Evolutionary conservation across 169 alveolate genomes (phyloP), one percentile per base, ranked within the genome.

Genomic region (Sarcocystis neurona): DNA sequence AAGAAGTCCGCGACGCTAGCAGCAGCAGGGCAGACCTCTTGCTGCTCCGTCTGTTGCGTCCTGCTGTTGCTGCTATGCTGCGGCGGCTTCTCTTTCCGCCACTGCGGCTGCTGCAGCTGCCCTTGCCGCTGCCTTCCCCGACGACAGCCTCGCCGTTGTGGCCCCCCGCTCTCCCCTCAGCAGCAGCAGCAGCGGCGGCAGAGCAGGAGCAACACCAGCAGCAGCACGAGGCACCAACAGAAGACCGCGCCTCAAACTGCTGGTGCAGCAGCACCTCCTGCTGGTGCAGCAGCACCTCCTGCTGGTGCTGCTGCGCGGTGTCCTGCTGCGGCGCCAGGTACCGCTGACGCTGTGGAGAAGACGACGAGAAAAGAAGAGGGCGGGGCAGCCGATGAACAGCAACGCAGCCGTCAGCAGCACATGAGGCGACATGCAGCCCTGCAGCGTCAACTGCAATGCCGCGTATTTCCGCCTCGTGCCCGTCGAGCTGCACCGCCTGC

Each of bases 401-500:
- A 12, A 79, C 56, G 23, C 87, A 53, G 39, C 82, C 82, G 27
- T 72, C 82, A 4, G 10, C 8, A 3, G 82, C 82, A 4, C 43
- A 27, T 4, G 82, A 72, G 48, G 82, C 82, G 43, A 72, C 82
- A 27, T 72, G 82, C 58, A 10, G 6, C 46, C 82, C 82, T 18
- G 56, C 82, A 0, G 23, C 30, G 34, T 72, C 82, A 2, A 53
- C 10, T 8, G 82, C 34, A 72, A 72, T 39, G 8, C 43, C 47
- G 32, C 56, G 41, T 23, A 72, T 39, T 27, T 72, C 82, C 12
- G 47, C 82, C 30, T 47, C 30, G 20, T 72, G 82, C 23, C 82
- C 82, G 30, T 18, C 34, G 8, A 72, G 82, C 37, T 53, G 66
- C 23, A 53, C 12, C 12, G 66, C 30, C 12, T 12, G 66, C 12